Conservation (phyloP, 768 basidiomycete species). For the Calocera cornea region DNA sequence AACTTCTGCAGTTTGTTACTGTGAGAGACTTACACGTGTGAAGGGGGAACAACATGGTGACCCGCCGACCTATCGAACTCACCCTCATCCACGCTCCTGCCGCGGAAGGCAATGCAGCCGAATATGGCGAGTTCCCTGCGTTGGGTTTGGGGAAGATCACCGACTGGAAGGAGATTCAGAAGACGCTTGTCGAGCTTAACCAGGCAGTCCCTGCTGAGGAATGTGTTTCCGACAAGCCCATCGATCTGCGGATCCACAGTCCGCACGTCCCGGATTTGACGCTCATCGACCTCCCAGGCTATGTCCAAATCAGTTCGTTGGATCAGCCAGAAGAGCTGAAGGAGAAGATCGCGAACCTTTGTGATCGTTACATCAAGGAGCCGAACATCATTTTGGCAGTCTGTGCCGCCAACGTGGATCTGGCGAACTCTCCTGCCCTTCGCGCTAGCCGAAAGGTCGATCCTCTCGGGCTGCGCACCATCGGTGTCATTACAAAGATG, state of each 20-base stretch:
- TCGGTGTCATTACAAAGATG: constrained; percentile 99
- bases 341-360: constrained; percentile 77
- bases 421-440: constrained; percentile 93
- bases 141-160: constrained; percentile 81
- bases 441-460: constrained; percentile 88
- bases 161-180: constrained; percentile 84
- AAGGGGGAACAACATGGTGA: constrained; percentile 99
- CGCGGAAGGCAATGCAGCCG: constrained; percentile 41
- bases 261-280: constrained; percentile 94
- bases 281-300: constrained; percentile 93
- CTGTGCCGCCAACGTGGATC: constrained; percentile 95
- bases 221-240: constrained; percentile 86
- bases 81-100: constrained; percentile 86
- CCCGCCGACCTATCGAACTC: constrained; percentile 92
- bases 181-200: constrained; percentile 87
- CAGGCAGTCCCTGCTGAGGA: constrained; percentile 80
- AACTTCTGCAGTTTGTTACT: neutral
- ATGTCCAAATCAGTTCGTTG: constrained; percentile 85
- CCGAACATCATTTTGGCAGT: constrained; percentile 99
- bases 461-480: constrained; percentile 85
- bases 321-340: constrained; percentile 93
- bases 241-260: constrained; percentile 92
- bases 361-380: constrained; percentile 96
- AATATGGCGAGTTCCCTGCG: constrained; percentile 90
- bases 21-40: neutral